Conservation (phyloP, 2,329 filamentous ascomycete species). For the Fusarium marasasianum region DNA sequence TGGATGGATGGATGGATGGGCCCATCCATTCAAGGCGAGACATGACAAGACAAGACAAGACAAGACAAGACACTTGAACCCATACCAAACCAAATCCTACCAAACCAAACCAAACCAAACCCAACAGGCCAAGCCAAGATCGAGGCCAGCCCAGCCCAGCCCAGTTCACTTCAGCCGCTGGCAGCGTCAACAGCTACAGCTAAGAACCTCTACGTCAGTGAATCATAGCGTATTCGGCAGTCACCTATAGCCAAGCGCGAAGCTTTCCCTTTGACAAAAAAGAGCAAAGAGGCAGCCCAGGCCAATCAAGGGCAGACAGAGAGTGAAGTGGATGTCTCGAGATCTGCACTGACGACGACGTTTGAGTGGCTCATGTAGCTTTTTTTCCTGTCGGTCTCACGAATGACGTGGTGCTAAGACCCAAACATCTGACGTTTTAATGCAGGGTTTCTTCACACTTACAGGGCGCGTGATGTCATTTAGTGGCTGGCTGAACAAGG, state of each 20-base stretch:
- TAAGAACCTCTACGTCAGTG: constrained; percentile 30
- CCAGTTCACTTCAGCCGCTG: neutral
- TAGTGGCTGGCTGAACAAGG: constrained; percentile 30
- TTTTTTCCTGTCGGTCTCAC: constrained; percentile 1
- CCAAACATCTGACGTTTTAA: constrained; percentile 25
- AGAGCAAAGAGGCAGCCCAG: neutral
- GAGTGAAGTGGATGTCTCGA: constrained; percentile 3
- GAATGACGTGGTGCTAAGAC: constrained; percentile 31
- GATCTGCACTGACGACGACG: constrained; percentile 31
- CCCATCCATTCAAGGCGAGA: neutral
- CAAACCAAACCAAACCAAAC: neutral
- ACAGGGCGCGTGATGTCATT: constrained; percentile 23
- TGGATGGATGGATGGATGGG: constrained; percentile 3
- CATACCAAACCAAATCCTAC: neutral
- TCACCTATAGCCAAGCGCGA: constrained; percentile 23
- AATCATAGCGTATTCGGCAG: constrained; percentile 27
- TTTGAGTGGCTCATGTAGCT: constrained; percentile 26
- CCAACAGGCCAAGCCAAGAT: neutral
- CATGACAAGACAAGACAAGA: constrained; percentile 6
- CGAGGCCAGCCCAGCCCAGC: constrained; percentile 18
- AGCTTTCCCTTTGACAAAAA: constrained; percentile 28
- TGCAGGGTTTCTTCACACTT: neutral
- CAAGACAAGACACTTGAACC: neutral
- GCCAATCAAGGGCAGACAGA: constrained; percentile 14
- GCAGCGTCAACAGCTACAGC: neutral